These are phyloP conservation scores for Cercospora beticola DNA, from an alignment of 2,329 filamentous ascomycete genomes.

Conservation along the genomic window DNA sequence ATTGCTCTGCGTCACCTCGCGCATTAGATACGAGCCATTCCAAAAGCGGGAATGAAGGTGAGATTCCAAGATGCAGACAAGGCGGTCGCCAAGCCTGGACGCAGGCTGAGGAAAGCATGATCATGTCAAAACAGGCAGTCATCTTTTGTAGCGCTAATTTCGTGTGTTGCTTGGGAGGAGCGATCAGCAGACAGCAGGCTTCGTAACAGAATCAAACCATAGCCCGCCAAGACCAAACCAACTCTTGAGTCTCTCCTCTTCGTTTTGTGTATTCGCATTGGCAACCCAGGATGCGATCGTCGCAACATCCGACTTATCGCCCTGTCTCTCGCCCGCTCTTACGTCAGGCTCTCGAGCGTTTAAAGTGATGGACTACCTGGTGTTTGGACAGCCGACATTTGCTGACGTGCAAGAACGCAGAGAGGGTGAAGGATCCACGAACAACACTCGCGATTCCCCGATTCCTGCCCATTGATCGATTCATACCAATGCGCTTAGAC, in stretches of 20 bases:
- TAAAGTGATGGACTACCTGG: background rate
- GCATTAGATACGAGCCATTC: background rate
- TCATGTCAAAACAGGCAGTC: background rate
- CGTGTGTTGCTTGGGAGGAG: background rate
- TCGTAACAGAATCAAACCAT: background rate
- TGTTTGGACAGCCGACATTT: background rate
- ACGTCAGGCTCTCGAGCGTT: background rate
- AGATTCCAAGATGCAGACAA: background rate
- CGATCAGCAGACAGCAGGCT: background rate
- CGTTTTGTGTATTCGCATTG: background rate
- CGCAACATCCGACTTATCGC: background rate
- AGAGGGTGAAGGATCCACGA: background rate
- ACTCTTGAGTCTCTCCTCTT: background rate
- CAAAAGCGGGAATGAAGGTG: background rate
- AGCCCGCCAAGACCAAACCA: background rate
- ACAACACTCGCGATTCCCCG: background rate
- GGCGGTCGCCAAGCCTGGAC: background rate
- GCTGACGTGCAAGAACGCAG: background rate
- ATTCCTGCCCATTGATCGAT: background rate
- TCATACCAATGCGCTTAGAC: background rate
- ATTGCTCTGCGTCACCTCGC: background rate
- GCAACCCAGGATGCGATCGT: background rate
- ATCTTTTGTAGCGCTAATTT: background rate
- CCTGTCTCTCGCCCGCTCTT: background rate
- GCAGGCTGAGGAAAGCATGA: background rate